Evolutionary conservation across 1,284 basidiomycete species (phyloP).

Genomic region (Athelia sp.): DNA sequence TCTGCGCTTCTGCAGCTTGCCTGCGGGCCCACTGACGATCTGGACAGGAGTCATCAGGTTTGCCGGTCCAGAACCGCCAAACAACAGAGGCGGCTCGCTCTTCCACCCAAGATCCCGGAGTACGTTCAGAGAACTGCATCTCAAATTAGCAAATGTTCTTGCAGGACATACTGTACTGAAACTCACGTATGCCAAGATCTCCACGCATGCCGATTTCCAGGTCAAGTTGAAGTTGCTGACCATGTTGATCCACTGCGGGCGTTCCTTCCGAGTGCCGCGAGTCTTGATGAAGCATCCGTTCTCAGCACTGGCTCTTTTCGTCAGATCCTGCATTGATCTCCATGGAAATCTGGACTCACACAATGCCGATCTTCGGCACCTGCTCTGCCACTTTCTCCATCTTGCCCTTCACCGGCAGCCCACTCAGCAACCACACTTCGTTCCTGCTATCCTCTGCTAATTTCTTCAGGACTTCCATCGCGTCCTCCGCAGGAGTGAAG

Average conservation of each 20-base stretch:
- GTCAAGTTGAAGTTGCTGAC: conserved; percentile 73
- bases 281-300: conserved; percentile 84
- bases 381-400: conserved; percentile 58
- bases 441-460: conserved; percentile 65
- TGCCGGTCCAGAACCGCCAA: conserved; percentile 75
- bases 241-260: conserved; percentile 68
- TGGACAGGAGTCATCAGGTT: conserved; percentile 31
- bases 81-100: conserved; percentile 81
- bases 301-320: conserved; percentile 52
- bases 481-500: conserved; percentile 48
- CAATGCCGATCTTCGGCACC: conserved; percentile 70
- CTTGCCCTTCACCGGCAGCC: conserved; percentile 57
- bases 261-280: conserved; percentile 29
- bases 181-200: conserved; percentile 78
- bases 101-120: conserved; percentile 80
- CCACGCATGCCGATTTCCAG: conserved; percentile 76
- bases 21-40: conserved; percentile 76
- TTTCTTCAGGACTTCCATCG: conserved; percentile 52
- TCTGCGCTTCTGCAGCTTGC: conserved; percentile 87
- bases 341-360: conserved; percentile 37
- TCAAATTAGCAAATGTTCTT: neutral
- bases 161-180: neutral
- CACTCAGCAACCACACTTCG: conserved; percentile 81
- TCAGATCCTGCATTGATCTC: conserved; percentile 2
- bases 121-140: conserved; percentile 79